These are phyloP conservation scores for Amanita phalloides DNA, from an alignment of 768 basidiomycete genomes.

Conservation along the genomic window DNA sequence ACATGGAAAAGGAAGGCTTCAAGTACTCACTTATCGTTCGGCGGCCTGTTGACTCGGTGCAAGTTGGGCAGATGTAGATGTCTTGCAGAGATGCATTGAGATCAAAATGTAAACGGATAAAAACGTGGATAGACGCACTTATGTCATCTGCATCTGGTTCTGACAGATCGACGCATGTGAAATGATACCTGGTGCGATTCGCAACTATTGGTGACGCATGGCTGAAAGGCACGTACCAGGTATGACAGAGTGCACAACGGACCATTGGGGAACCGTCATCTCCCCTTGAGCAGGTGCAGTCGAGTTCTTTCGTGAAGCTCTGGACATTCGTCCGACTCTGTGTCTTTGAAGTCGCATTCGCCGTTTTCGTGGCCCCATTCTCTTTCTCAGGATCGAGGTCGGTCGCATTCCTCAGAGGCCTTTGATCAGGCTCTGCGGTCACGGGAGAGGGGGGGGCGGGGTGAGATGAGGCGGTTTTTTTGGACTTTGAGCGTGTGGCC, in stretches of 20 bases:
- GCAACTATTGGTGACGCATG: background rate
- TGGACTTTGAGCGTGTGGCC: constrained; percentile 6
- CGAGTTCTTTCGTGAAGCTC: constrained; percentile 16
- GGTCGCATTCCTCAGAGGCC: constrained; percentile 4
- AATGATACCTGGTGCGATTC: constrained; percentile 59
- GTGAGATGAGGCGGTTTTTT: background rate
- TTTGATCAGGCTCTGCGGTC: background rate
- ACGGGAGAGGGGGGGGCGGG: background rate
- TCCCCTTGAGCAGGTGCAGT: constrained; percentile 56
- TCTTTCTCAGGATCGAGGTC: constrained; percentile 3
- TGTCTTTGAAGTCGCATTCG: constrained; percentile 8
- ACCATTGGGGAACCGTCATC: constrained; percentile 83
- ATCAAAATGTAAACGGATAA: background rate
- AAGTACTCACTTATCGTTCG: constrained; percentile 70
- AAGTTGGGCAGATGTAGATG: constrained; percentile 42
- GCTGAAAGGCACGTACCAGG: constrained; percentile 42
- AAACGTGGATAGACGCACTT: constrained; percentile 36
- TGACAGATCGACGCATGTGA: constrained; percentile 57
- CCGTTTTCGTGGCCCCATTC: background rate
- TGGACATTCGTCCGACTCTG: background rate
- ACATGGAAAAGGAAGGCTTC: constrained; percentile 15
- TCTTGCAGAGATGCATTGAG: constrained; percentile 25
- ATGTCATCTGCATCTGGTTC: constrained; percentile 67
- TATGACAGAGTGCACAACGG: constrained; percentile 55
- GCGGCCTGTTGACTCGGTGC: constrained; percentile 51